phyloP scores from a whole-genome alignment of 371 early-diverging fungal genomes.

The Mucor irregularis region DNA sequence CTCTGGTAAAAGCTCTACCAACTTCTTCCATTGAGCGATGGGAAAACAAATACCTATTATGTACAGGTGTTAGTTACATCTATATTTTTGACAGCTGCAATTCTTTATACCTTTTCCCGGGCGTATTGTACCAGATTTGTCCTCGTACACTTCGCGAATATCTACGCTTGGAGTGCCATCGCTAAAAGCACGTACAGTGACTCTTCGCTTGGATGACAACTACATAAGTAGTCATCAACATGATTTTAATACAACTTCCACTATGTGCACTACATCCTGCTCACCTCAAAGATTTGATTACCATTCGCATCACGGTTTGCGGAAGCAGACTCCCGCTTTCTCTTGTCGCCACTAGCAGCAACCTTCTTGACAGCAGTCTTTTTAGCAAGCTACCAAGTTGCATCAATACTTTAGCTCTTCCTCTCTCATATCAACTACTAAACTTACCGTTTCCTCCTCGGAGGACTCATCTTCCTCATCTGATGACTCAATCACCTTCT shows the following conservation, averaged over 20 bases:
- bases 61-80: not conserved
- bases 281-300: not conserved
- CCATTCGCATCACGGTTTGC: not conserved
- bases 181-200: conserved; percentile 21
- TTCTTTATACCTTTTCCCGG: conserved; percentile 23
- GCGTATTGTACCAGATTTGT: conserved; percentile 16
- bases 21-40: conserved; percentile 25
- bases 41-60: conserved; percentile 26
- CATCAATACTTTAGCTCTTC: too few relatives aligned
- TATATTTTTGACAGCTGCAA: not conserved
- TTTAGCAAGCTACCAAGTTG: too few relatives aligned
- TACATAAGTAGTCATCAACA: not conserved
- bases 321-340: not conserved
- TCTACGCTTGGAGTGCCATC: conserved; percentile 21
- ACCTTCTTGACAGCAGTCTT: not conserved
- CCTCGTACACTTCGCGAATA: conserved; percentile 28
- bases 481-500: not conserved
- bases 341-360: not conserved
- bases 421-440: too few relatives aligned
- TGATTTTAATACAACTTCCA: not conserved
- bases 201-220: conserved; percentile 26
- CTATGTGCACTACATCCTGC: not conserved
- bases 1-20: conserved; percentile 19
- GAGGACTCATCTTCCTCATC: not conserved
- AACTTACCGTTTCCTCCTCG: not conserved